Evolutionary conservation across 2,329 filamentous ascomycete genomes (phyloP), one percentile per base, ranked within the genome.

Genomic region (Sporothrix sp.): DNA sequence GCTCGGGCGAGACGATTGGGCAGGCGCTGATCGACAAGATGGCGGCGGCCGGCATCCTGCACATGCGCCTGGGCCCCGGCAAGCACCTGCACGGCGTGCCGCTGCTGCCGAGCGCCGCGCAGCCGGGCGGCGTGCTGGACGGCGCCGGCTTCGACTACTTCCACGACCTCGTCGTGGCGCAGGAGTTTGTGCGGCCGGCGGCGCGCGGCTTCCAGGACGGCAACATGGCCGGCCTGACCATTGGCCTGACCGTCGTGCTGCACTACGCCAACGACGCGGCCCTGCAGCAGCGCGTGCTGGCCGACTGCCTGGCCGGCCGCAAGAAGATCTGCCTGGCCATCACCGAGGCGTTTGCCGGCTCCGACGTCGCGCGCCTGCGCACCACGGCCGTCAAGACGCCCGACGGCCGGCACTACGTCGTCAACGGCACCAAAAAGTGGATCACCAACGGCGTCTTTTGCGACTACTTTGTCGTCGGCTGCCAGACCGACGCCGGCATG

Each of bases 251-350:
- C 1, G 87, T 86, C 10, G 79, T 94, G 21, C 75, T 88, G 62
- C 84, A 91, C 70, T 94, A 83, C 73, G 78, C 85, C 65, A 79
- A 76, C 47, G 76, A 91, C 60, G 71, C 79, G 51, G 70, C 70
- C 37, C 76, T 87, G 59, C 82, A 82, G 68, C 75, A 82, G 58
- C 74, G 73, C 48, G 74, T 94, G 42, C 78, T 81, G 30, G 73
- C 81, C 32, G 85, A 93, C 60, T 82, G 87, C 40, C 76, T 94
- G 57, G 79, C 76, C 40, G 87, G 87, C 54, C 79, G 82, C 74
- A 93, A 93, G 78, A 90, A 90, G 74, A 87, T 93, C 63, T 91
- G 84, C 62, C 72, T 95, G 3, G 87, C 87, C 48, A 88, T 94
- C 61, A 93, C 87, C 1, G 88, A 95, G 67, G 87, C 88, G 0